Evolutionary conservation across 441 rosid genomes (phyloP), one percentile per base, ranked within the genome.

Genomic region (Oxalis stricta): DNA sequence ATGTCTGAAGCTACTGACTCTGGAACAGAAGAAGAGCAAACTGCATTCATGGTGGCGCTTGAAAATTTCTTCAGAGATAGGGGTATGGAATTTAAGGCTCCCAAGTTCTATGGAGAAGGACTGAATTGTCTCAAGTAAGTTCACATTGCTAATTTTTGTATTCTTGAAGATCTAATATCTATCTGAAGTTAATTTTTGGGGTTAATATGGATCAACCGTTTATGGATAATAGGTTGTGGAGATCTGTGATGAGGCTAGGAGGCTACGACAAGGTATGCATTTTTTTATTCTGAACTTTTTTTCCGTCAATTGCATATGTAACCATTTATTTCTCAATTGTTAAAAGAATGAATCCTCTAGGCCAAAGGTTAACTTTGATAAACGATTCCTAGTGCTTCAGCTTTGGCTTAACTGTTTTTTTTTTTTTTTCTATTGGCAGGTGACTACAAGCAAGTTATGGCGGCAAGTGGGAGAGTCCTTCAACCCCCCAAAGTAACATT

Each of bases 391-490:
- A 26, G 10, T 26, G 31, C 10, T 33, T 43, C 1, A 22, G 17
- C 23, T 22, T 39, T 14, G 22, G 21, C 22, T 2, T 15, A 8
- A 46, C 22, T 9, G 8, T 21, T n/a, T 5, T 44, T 10, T 21
- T 10, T 13, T 44, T 41, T 55, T 41, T 43, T 41, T 42, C 52
- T 37, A 34, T 59, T 50, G 9, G 33, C 55, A 80, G 89, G 89
- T 80, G 48, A 80, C 84, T 44, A 68, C 82, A 44, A 56, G 76
- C 59, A 80, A 80, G 59, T 53, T 80, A 59, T 80, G 82, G 89
- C 72, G 82, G 55, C 82, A 71, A 66, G 89, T 80, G 29, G 89
- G 89, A 59, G 89, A 80, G 63, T 72, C 82, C 54, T 80, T 80
- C 64, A 76, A 59, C 60, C 84, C 89, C 18, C 89, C 84, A 59